These are phyloP conservation scores for Cocos nucifera DNA, from an alignment of 176 grass and related monocot species.

Conservation along the genomic window DNA sequence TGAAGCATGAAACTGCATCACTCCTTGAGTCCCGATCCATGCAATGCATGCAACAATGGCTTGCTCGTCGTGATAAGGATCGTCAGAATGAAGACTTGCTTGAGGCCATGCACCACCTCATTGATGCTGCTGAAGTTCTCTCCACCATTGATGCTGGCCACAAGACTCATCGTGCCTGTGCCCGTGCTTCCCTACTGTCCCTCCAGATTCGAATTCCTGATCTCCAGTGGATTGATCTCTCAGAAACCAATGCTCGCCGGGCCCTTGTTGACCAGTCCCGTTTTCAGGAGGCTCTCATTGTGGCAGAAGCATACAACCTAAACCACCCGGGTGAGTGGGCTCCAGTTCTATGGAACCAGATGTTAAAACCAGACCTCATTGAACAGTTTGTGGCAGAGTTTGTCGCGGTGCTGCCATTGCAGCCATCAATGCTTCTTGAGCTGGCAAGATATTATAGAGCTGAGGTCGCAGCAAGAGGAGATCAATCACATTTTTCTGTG, in stretches of 20 bases:
- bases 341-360: conserved; percentile 81
- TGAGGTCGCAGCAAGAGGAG: conserved; percentile 83
- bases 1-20: conserved; percentile 88
- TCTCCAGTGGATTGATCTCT: conserved; percentile 71
- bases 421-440: conserved; percentile 71
- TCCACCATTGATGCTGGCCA: conserved; percentile 85
- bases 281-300: conserved; percentile 92
- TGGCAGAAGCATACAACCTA: conserved; percentile 80
- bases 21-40: conserved; percentile 69
- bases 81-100: conserved; percentile 65
- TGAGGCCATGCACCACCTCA: conserved; percentile 74
- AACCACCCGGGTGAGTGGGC: conserved; percentile 90
- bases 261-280: conserved; percentile 80
- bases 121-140: conserved; percentile 75
- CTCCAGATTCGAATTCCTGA: conserved; percentile 93
- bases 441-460: conserved; percentile 83
- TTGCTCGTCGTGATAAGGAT: conserved; percentile 53
- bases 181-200: conserved; percentile 67
- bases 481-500: conserved; percentile 79
- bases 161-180: conserved; percentile 67
- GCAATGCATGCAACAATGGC: conserved; percentile 75
- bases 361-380: conserved; percentile 80
- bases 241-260: conserved; percentile 60
- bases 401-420: conserved; percentile 67
- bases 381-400: conserved; percentile 86